phyloP scores from a whole-genome alignment of 2,329 filamentous ascomycete genomes.

The Botrytis elliptica region DNA sequence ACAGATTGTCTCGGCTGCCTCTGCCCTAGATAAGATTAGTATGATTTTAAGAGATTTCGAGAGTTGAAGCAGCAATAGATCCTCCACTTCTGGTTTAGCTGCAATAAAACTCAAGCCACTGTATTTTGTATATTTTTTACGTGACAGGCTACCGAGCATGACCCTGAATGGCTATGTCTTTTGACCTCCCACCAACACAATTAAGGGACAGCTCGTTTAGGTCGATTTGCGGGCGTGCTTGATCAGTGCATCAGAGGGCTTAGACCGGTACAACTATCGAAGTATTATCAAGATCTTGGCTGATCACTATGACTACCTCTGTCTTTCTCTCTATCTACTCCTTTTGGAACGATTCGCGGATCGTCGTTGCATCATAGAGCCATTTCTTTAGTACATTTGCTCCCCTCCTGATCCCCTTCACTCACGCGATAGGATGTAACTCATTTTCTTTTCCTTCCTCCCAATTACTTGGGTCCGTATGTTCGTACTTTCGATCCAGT shows the following conservation, averaged over 20 bases:
- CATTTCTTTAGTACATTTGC: neutral
- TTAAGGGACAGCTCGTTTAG: neutral
- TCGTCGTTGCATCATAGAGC: neutral
- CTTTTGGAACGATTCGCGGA: constrained; percentile 2
- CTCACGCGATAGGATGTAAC: neutral
- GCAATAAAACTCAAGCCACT: neutral
- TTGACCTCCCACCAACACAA: neutral
- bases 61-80: neutral
- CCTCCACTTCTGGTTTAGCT: constrained; percentile 17
- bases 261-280: constrained; percentile 3
- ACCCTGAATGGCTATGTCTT: neutral
- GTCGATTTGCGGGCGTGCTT: constrained; percentile 13
- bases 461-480: constrained; percentile 7
- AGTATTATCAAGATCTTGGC: neutral
- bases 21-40: neutral
- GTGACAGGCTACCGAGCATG: neutral
- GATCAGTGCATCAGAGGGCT: constrained; percentile 21
- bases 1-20: neutral
- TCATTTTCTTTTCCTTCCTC: constrained; percentile 8
- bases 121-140: neutral
- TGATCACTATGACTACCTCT: neutral
- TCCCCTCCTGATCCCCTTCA: neutral
- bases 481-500: constrained; percentile 13
- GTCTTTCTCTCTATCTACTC: neutral
- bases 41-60: neutral